Evolutionary conservation across 176 grass and related monocot genomes (phyloP), one percentile per base, ranked within the genome.

Genomic region (Elymus sibiricus): DNA sequence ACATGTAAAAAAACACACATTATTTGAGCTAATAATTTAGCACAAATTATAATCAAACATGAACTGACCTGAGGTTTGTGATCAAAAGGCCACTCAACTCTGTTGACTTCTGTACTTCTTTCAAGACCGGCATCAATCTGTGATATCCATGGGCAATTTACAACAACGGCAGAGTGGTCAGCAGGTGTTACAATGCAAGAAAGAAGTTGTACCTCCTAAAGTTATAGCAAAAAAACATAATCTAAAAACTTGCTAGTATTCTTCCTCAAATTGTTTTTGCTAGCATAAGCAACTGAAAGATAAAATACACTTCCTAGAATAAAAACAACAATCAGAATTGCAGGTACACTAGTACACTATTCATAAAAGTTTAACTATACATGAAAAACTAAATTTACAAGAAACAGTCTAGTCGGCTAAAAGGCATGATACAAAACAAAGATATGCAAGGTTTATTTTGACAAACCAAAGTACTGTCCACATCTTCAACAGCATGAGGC

Each of bases 91-190:
- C 96, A 98, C 16, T 80, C 82, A 89, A 95, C 49, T 80, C 91
- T 73, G 70, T 98, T 92, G 55, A 94, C 88, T 70, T 98, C 93
- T 89, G 91, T 87, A 90, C 47, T 87, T 89, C 86, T 89, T 70
- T 85, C 84, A 89, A 83, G 76, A 80, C 78, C 79, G 42, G 53
- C 61, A 64, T 95, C 28, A 74, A 73, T 43, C 17, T 90, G 83
- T 78, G 84, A 56, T 86, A 92, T 79, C 96, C 94, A 85, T 78
- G 11, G 34, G 64, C 10, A 42, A 43, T 64, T 25, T 44, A 32
- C 17, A 42, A 77, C 21, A 66, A 75, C 58, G 66, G 11, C 24
- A 40, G 46, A 71, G 53, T 56, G 25, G 19, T 40, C 32, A 84
- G 37, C 42, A 66, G 27, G 83, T 22, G 49, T 66, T 39, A 13